Evolutionary conservation across 345 rosid species (phyloP).

Genomic region (Alliaria petiolata): DNA sequence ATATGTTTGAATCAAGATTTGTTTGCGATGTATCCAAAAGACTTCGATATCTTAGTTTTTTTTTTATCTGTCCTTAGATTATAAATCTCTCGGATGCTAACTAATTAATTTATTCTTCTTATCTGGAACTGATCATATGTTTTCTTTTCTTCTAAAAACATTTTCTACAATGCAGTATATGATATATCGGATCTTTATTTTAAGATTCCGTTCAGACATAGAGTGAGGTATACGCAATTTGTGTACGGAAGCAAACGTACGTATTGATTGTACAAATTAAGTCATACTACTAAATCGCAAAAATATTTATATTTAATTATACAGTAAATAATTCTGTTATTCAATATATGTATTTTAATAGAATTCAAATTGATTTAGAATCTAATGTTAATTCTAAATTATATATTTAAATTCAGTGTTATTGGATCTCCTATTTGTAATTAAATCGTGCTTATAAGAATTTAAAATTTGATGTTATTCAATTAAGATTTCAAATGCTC

Average conservation of each 20-base stretch:
- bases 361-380: too few relatives aligned
- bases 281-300: too few relatives aligned
- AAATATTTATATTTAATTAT: too few relatives aligned
- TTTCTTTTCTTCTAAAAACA: not conserved
- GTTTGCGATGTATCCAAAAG: not conserved
- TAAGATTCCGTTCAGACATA: conserved; percentile 34
- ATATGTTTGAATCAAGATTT: not conserved
- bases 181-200: not conserved
- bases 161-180: not conserved
- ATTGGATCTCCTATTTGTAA: too few relatives aligned
- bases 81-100: not conserved
- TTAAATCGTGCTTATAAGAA: too few relatives aligned
- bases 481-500: too few relatives aligned
- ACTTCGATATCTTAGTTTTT: not conserved
- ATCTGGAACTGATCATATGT: not conserved
- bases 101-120: not conserved
- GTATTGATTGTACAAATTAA: not conserved
- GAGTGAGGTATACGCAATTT: conserved; percentile 8
- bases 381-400: too few relatives aligned
- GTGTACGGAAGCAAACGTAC: conserved; percentile 19
- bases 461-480: too few relatives aligned
- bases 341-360: too few relatives aligned
- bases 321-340: too few relatives aligned
- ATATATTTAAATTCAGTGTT: too few relatives aligned
- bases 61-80: not conserved